Evolutionary conservation across 2,329 filamentous ascomycete genomes (phyloP), one percentile per base, ranked within the genome.

Genomic region (Trichoderma sp.): DNA sequence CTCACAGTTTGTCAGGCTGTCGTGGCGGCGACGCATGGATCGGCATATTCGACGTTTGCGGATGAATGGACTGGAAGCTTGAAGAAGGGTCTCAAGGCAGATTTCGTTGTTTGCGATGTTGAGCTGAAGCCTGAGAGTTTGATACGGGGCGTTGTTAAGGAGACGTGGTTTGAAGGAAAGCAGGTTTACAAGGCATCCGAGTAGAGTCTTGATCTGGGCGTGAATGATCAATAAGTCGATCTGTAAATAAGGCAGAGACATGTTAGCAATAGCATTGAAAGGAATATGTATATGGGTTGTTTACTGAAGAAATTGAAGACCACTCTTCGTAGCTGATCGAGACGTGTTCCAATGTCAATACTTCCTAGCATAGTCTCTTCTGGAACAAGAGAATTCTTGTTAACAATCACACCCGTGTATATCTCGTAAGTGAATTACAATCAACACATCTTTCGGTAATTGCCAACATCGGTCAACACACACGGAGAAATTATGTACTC

Each of bases 21-120:
- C 3, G 83, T 81, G 2, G 88, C 85, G 9, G 88, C 84, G 0
- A 88, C 88, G 0, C 79, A 81, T 50, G 89, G 89, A 0, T 85
- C 85, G 5, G 88, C 89, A 1, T 88, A 87, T 75, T 87, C 85
- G 15, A 86, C 84, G n/a, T 90, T 89, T 74, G 85, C 85, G 1
- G 89, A 91, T 36, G 76, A 78, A 2, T 82, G 84, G 77, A 81
- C 87, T 0, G 90, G 90, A 0, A 85, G 82, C 65, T 75, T 91
- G 70, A 82, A 83, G 74, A 79, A 78, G 1, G 88, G 88, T 0
- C 81, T 85, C 76, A 81, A 84, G 74, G 89, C 89, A 0, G 89
- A 91, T 74, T 88, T 91, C 68, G 85, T 87, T 4, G 77, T 82
- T 15, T 87, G 55, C 20, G 83, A 88, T 71, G 84, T 88, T 81